phyloP scores from a whole-genome alignment of 2,329 filamentous ascomycete genomes.

The Fusarium keratoplasticum region DNA sequence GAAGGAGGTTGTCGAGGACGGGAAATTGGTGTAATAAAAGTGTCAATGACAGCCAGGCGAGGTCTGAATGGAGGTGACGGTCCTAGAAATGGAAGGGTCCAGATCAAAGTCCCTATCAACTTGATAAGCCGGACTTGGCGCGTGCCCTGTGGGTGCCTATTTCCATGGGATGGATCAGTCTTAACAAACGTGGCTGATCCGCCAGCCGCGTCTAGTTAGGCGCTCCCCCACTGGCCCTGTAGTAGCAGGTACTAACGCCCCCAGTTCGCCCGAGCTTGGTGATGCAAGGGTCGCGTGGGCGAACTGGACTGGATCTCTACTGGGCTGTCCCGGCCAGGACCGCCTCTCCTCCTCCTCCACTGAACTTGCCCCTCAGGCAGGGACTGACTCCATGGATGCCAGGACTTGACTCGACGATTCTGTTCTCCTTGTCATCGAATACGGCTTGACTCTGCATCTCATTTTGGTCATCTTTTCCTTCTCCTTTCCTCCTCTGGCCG shows the following conservation, averaged over 20 bases:
- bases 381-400: conserved; percentile 14
- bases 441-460: conserved; percentile 5
- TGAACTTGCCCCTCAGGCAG: conserved; percentile 26
- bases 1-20: background rate
- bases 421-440: background rate
- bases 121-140: conserved; percentile 34
- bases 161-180: background rate
- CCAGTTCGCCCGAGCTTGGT: background rate
- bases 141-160: background rate
- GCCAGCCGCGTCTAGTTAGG: background rate
- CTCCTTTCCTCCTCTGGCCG: background rate
- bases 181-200: background rate
- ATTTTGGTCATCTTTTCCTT: background rate
- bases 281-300: conserved; percentile 39
- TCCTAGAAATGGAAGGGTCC: conserved; percentile 13
- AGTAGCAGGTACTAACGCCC: background rate
- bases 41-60: conserved; percentile 11
- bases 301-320: conserved; percentile 8
- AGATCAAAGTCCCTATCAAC: conserved; percentile 30
- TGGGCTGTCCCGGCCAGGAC: background rate
- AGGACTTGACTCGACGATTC: conserved; percentile 17
- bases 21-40: conserved; percentile 1
- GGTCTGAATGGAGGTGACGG: background rate
- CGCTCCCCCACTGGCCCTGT: background rate
- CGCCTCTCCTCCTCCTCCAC: conserved; percentile 19